Evolutionary conservation across 179 eudicot species (phyloP).

Genomic region (Sideroxylon spinosum): DNA sequence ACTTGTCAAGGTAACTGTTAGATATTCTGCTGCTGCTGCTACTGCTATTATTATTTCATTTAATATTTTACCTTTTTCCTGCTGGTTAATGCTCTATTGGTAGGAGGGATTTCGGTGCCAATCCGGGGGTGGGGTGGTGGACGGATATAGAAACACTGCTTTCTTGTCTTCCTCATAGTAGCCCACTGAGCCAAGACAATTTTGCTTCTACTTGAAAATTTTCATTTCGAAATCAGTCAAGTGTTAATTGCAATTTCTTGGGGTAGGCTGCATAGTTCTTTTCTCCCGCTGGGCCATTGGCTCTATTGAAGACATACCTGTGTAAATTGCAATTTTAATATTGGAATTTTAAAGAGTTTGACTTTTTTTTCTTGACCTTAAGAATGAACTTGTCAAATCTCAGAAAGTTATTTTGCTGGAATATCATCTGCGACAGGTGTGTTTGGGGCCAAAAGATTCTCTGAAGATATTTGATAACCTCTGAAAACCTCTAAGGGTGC

Average conservation of each 20-base stretch:
- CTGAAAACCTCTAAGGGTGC: no score
- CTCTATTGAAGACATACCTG: not conserved
- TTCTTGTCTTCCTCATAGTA: not conserved
- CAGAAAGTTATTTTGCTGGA: not conserved
- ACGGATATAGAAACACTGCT: not conserved
- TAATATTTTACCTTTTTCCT: not conserved
- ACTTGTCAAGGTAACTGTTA: conserved; percentile 70
- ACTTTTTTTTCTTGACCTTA: not conserved
- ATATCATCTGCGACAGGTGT: not conserved
- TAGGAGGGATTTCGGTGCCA: not conserved
- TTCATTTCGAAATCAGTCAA: not conserved
- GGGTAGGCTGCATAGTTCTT: not conserved
- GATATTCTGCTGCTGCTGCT: not conserved
- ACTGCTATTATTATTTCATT: not conserved
- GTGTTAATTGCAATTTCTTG: not conserved
- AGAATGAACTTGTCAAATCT: not conserved
- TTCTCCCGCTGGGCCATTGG: not conserved
- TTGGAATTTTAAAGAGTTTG: no score
- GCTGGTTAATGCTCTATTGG: not conserved
- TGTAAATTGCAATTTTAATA: not conserved
- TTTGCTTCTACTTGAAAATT: not conserved
- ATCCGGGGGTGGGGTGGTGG: not conserved
- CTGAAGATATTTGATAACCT: no score
- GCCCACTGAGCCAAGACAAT: not conserved
- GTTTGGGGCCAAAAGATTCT: no score